Base-by-base conservation (phyloP, 2,329 filamentous ascomycete species). In the Colletotrichum paranaense region DNA sequence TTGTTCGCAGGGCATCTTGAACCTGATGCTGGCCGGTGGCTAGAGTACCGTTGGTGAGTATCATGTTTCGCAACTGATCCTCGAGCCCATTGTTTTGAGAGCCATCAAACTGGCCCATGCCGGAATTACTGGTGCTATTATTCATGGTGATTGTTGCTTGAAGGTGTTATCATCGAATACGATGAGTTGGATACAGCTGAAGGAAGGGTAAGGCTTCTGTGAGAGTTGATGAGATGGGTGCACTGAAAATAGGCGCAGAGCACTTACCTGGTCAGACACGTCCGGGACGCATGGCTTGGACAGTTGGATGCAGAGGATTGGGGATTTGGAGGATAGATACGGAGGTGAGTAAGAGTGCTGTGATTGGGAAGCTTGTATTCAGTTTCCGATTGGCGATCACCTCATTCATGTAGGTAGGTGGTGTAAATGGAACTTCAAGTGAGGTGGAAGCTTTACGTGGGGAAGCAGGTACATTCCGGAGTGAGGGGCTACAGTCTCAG, bases 31-130 rank as follows among this genome's bases (percentile, higher is more conserved):
- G 72, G n/a, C 71, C 28, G 56, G 52, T 49, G 69, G 56, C 53
- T 49, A 78, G 70, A 72, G 80, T 81, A 62, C 84, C 82, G 78
- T 90, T 89, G 74, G 84, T 86, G 62, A 93, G 83, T 35, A 92
- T 92, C 80, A 93, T 87, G 72, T 83, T 85, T 58, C 90, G 88
- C 52, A 93, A 81, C 66, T 87, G 89, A 62, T 88, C 85, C 78
- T 93, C 91, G 8, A 92, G 82, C 52, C 74, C 83, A 79, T 72
- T 83, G 82, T 60, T 81, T 79, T 12, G 79, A 84, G 76, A 83
- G 82, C 68, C 82, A 85, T 49, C 85, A 12, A 63, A 55, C 26
- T 57, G 66, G n/a, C 32, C 67, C 12, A 32, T 4, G 7, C 52
- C 64, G 16, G 55, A 22, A n/a, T 53, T 53, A n/a, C 38, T 56